Base-by-base conservation (phyloP, 1,284 basidiomycete genomes). In the Lentinula novae-zelandiae region DNA sequence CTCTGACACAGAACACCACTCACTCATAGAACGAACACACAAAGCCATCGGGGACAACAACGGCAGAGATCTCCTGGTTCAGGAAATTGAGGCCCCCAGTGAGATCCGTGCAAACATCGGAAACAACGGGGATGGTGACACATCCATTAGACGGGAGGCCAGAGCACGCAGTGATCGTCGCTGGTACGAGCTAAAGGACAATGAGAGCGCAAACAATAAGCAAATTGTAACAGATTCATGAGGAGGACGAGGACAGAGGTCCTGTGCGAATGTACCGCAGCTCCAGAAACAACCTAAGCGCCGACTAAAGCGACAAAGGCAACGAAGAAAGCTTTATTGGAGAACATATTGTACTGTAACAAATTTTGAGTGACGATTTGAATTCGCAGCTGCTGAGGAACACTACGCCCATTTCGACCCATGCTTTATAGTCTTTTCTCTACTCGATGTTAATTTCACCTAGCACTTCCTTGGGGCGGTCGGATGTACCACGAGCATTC, bases 21-120 rank as follows among this genome's bases (percentile, higher is more conserved):
- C 36, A 67, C 66, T 57, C 33, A 44, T 61, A 65, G 53, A 65
- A 62, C 13, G 63, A 63, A 60, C 66, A 65, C 4, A 65, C 51
- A 36, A 65, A 65, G 2, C 64, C 66, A 5, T 13, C 48, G n/a
- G 64, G 66, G 3, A 67, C 57, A 17, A 55, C 8, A 3, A 56
- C 63, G 17, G 34, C 13, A 22, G 48, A 53, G 4, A 65, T 46
- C 22, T 63, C 63, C 33, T 67, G 63, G 44, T 67, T 64, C 54
- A 64, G 42, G 57, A 62, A 61, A 49, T 55, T 65, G 1, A 65
- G 58, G 13, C 63, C 60, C 0, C 66, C 66, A 5, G 59, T 65
- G 50, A 67, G 51, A 53, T 62, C 61, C 40, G 58, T 55, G 55
- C 66, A 67, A 5, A 22, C 13, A 49, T 63, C 64, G 44, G 66